Evolutionary conservation across 2,329 filamentous ascomycete genomes (phyloP), one percentile per base, ranked within the genome.

Genomic region (Aspergillus clavatus): DNA sequence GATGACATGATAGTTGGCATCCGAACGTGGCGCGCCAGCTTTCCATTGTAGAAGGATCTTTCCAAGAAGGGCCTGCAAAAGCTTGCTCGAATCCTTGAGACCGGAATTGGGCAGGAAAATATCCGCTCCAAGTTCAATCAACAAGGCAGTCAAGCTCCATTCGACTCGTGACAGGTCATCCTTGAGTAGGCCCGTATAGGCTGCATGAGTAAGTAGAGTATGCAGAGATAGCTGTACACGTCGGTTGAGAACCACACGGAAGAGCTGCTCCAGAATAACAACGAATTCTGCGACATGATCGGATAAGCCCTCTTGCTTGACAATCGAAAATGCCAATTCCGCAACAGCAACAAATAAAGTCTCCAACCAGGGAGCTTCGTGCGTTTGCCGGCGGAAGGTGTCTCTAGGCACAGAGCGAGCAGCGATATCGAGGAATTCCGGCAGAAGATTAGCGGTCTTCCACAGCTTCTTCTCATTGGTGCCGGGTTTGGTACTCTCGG

Each of bases 351-450:
- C 64, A 43, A 77, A 76, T n/a, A 75, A 58, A 2, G 66, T 67
- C 54, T 76, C 73, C 40, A 79, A 55, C 74, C 75, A 78, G 11
- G 67, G 62, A 29, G 69, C 69, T 55, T 78, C 75, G 19, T 68
- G 58, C 6, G 66, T 67, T 51, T 72, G 67, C 28, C 68, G 61
- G 36, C 64, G 63, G 37, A 72, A 71, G 8, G 68, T 66, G 45
- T 70, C 64, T 45, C 70, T 62, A 14, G 69, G 70, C 12, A 75
- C 63, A 27, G 70, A 71, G 27, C 71, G 67, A 19, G 71, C 67
- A 3, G 73, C 71, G 45, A 73, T 66, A 42, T 74, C 68, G 40
- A 76, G 72, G 5, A 76, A 58, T 7, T 70, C 57, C 1, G 73
- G 68, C 2, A 62, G 62, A 43, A 68, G 58, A 31, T 62, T 59